Evolutionary conservation across 2,329 filamentous ascomycete genomes (phyloP).

Genomic region (Apiospora phragmitis): DNA sequence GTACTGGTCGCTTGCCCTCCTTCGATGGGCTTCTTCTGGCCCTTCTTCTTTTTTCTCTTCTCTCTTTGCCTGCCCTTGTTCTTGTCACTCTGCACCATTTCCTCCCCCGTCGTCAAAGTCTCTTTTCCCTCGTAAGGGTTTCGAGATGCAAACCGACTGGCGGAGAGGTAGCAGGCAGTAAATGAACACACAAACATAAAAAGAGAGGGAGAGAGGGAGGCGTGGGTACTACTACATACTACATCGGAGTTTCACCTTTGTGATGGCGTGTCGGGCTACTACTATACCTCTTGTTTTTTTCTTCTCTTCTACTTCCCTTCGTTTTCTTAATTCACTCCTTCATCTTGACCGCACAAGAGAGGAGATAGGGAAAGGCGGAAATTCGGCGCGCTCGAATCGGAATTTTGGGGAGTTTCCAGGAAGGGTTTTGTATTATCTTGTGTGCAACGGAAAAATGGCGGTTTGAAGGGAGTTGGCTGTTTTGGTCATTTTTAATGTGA

Average conservation of each 20-base stretch:
- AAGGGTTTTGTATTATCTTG: not conserved
- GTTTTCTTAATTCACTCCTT: not conserved
- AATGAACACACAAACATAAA: not conserved
- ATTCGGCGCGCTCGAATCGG: not conserved
- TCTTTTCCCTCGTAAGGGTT: not conserved
- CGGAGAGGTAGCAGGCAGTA: not conserved
- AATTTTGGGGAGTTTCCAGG: not conserved
- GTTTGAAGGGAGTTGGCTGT: not conserved
- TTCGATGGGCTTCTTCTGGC: not conserved
- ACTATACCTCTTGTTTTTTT: not conserved
- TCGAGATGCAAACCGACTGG: not conserved
- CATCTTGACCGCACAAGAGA: not conserved
- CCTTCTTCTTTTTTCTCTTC: not conserved
- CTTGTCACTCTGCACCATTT: not conserved
- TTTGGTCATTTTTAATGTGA: not conserved
- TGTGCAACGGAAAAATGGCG: not conserved
- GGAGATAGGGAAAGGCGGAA: not conserved
- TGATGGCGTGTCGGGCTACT: not conserved
- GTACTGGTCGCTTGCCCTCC: not conserved
- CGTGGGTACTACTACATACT: not conserved
- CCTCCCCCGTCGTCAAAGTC: not conserved
- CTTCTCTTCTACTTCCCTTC: not conserved
- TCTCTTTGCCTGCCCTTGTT: not conserved
- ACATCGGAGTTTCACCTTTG: not conserved
- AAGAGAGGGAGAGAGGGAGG: not conserved